phyloP scores from a whole-genome alignment of 805 yeast genomes.

The Wickerhamomyces pijperi region DNA sequence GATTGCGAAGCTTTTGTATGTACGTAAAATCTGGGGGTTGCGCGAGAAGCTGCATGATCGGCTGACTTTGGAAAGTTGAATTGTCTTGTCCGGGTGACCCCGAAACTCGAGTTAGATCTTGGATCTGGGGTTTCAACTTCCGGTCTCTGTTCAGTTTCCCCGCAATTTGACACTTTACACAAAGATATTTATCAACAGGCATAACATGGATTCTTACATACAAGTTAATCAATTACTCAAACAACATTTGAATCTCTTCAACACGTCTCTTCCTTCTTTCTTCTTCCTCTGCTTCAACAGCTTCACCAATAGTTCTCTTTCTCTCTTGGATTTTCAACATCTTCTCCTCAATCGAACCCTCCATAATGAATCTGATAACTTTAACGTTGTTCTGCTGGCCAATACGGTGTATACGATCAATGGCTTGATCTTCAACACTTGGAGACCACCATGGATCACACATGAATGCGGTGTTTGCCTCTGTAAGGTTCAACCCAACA shows the following conservation, averaged over 20 bases:
- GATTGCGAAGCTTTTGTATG: too few relatives aligned
- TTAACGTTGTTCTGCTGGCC: conserved; percentile 71
- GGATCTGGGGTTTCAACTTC: too few relatives aligned
- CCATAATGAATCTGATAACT: conserved; percentile 72
- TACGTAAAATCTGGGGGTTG: too few relatives aligned
- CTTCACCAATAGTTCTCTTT: conserved; percentile 72
- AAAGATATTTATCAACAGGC: too few relatives aligned
- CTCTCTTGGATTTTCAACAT: conserved; percentile 83
- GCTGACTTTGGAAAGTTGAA: too few relatives aligned
- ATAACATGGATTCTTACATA: too few relatives aligned
- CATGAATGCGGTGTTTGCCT: conserved; percentile 75
- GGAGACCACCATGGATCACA: conserved; percentile 99
- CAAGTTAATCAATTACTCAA: too few relatives aligned
- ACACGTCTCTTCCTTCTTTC: conserved; percentile 59
- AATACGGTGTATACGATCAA: conserved; percentile 82
- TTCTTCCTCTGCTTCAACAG: conserved; percentile 64
- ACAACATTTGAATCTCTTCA: conserved; percentile 61
- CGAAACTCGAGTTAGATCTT: too few relatives aligned
- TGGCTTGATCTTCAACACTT: conserved; percentile 83
- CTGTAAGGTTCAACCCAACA: conserved; percentile 79
- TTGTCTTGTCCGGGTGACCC: too few relatives aligned
- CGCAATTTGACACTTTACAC: too few relatives aligned
- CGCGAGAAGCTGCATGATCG: too few relatives aligned
- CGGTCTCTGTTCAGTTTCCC: too few relatives aligned
- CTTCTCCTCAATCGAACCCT: conserved; percentile 74